Base-by-base conservation (phyloP, 2,329 filamentous ascomycete species). In the Aureobasidium vineae region DNA sequence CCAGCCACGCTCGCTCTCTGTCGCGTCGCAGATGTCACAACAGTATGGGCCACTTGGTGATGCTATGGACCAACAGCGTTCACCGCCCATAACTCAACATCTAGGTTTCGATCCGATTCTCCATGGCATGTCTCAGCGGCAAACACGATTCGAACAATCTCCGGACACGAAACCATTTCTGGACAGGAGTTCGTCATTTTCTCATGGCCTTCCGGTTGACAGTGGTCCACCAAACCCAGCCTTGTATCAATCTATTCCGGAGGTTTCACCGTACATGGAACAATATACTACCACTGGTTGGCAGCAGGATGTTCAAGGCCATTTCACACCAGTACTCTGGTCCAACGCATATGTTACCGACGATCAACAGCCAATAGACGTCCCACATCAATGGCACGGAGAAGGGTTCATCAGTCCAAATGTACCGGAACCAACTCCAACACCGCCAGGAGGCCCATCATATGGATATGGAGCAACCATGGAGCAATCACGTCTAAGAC, bases 321-420 rank as follows among this genome's bases (percentile, higher is more conserved):
- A 64, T 11, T 64, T 53, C 38, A 54, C 47, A 23, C 61, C 61
- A 33, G 61, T 64, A 5, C 47, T 64, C 13, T 64, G 61, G 61
- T 64, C 61, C 2, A 64, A 54, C 28, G 36, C 61, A 43, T 64
- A 64, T 45, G 61, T 64, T 33, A 64, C 36, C 1, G 49, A 64
- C 16, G 38, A 53, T 21, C 36, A 43, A 28, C 61, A 64, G 49
- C 61, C 61, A 10, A 53, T 43, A 54, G 61, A 49, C 43, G 61
- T 54, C 16, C 61, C 61, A 19, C 59, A 63, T n/a, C 59, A 63
- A 38, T 63, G 59, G 59, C 31, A 50, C 4, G 59, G 43, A n/a
- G 63, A 65, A 23, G 63, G 63, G 2, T 54, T 45, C 16, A 13
- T 31, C 45, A 52, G 43, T 52, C 45, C 43, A 6, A 41, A 31